A percentile compares a stretch with the other conserved stretches of the same genome.
phyloP scores from a whole-genome alignment of 352 stramenopile species.

The Phytophthora fragariaefolia region DNA sequence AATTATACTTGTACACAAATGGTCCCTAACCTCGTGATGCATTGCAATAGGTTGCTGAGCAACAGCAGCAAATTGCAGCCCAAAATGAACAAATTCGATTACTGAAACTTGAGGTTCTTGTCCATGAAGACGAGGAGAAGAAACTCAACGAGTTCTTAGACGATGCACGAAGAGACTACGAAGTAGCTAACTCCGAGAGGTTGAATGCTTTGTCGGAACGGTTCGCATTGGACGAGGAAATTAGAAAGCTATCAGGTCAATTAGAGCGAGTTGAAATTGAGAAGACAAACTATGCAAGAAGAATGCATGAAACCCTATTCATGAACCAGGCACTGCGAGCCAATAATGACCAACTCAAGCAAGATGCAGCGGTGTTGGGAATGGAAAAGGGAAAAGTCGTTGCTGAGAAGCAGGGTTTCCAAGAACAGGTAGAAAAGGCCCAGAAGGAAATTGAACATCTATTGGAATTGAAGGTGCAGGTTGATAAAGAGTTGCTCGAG shows the following conservation, averaged over 20 bases:
- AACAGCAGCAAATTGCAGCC: conserved; percentile 39
- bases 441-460: conserved; percentile 41
- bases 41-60: conserved; percentile 44
- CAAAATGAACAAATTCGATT: conserved; percentile 61
- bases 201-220: conserved; percentile 68
- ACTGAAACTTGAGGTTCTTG: conserved; percentile 69
- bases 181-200: conserved; percentile 72
- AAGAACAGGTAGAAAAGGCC: conserved; percentile 40
- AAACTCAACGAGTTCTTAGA: conserved; percentile 67
- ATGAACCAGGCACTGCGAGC: conserved; percentile 78
- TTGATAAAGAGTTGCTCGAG: conserved; percentile 61
- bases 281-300: conserved; percentile 63
- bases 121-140: conserved; percentile 72
- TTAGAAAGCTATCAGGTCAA: conserved; percentile 59
- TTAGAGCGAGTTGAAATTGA: conserved; percentile 61
- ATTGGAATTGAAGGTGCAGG: conserved; percentile 43
- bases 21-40: too few species aligned
- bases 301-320: conserved; percentile 78
- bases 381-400: conserved; percentile 70
- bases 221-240: conserved; percentile 68
- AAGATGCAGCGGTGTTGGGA: conserved; percentile 52
- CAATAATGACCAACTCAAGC: conserved; percentile 71
- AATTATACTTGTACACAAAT: conserved; percentile 1
- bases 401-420: conserved; percentile 45
- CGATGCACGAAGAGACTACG: conserved; percentile 62